Evolutionary conservation across 345 rosid genomes (phyloP), one percentile per base, ranked within the genome.

Genomic region (Corymbia maculata): DNA sequence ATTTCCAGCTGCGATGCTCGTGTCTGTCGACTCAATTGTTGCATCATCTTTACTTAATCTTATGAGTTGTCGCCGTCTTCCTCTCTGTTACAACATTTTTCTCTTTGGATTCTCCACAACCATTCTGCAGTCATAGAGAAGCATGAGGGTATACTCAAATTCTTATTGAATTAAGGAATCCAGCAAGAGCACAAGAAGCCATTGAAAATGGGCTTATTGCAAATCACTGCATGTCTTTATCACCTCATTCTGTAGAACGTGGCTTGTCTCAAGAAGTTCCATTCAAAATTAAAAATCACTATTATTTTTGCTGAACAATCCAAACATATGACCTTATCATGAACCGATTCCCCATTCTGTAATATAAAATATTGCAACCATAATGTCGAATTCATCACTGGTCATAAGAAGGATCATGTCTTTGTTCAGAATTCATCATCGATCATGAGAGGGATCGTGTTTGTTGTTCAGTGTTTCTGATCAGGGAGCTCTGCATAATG

Each of bases 401-500:
- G 17, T 70, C 22, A 70, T 32, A 16, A 70, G 80, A 70, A 70
- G 47, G 80, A 70, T 36, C 24, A 19, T 36, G 61, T 85, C 47
- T 50, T 52, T 51, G 61, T 52, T 49, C 59, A 53, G 42, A 36
- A 36, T 36, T 36, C 42, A 36, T 36, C 42, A 36, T 36, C 42
- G 64, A 22, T 57, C 28, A 57, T 21, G 3, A 55, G 61, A 55
- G 22, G 47, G 80, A 70, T 36, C 24, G 9, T 36, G 61, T 85
- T 85, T 44, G 66, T 59, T 55, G 52, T 59, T 53, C 75, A 61
- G 51, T n/a, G 79, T 59, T 61, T 45, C 47, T 45, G 79, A n/a
- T 86, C 52, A 14, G 52, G 19, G 22, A 86, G 85, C 24, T 87
- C 90, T 15, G 7, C 53, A 32, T 92, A 92, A 85, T 92, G 90